Evolutionary conservation across 2,329 filamentous ascomycete species (phyloP).

Genomic region (Neodidymelliopsis sp.): DNA sequence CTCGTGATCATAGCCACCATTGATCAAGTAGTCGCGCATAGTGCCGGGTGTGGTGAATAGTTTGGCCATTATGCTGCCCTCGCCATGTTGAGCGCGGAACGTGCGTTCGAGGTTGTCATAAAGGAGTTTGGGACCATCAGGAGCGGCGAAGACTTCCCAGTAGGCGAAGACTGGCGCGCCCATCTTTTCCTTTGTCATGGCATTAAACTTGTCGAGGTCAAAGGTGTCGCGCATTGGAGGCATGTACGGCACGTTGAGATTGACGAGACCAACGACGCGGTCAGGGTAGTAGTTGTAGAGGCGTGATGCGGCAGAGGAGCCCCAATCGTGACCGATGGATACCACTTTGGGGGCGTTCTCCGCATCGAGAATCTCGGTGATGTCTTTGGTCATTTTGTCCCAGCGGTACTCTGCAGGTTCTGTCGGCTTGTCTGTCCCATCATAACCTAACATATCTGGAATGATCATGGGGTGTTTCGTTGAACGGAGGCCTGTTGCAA

Average conservation of each 20-base stretch:
- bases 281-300: constrained; percentile 54
- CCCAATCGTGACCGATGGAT: constrained; percentile 61
- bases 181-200: constrained; percentile 38
- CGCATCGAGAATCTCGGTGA: constrained; percentile 37
- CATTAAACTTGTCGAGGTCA: constrained; percentile 49
- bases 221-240: constrained; percentile 46
- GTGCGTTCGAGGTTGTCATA: constrained; percentile 49
- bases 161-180: constrained; percentile 54
- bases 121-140: constrained; percentile 52
- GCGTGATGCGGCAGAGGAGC: constrained; percentile 50
- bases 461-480: constrained; percentile 51
- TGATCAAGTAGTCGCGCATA: constrained; percentile 40
- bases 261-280: constrained; percentile 52
- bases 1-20: constrained; percentile 1
- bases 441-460: constrained; percentile 51
- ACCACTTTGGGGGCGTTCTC: constrained; percentile 41
- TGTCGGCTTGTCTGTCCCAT: constrained; percentile 45
- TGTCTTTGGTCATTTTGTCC: constrained; percentile 32
- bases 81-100: constrained; percentile 47
- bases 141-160: constrained; percentile 56
- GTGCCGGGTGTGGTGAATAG: constrained; percentile 50
- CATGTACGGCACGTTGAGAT: constrained; percentile 55
- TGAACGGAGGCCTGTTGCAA: constrained; percentile 52
- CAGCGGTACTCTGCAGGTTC: constrained; percentile 32
- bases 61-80: constrained; percentile 42